Evolutionary conservation across 2,329 filamentous ascomycete genomes (phyloP), one percentile per base, ranked within the genome.

Genomic region (Didymella pomorum): DNA sequence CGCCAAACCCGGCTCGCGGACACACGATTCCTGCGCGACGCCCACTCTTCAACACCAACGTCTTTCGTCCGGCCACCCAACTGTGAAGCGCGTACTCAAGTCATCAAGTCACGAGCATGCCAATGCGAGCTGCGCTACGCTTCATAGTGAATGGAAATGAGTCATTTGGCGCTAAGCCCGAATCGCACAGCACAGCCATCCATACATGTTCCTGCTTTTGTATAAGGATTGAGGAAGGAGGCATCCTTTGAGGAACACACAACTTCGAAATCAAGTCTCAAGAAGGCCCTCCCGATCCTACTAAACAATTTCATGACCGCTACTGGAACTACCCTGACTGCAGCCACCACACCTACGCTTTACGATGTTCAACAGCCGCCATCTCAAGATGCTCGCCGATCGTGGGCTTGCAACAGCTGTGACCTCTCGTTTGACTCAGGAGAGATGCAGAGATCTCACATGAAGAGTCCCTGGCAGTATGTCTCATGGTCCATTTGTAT

Each of bases 401-500:
- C 14, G 14, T 51, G 54, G 47, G 21, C 29, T 20, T 56, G 54
- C 11, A 33, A 26, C 16, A 42, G 23, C 33, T 56, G 54, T 11
- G 11, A 20, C 12, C 41, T 56, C 11, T 41, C 18, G 1, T 56
- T 56, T 18, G n/a, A 18, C 26, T 41, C 18, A 16, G 42, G 47
- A 11, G 29, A 46, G 5, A 26, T 28, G 11, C 54, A 56, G 11
- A 46, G 54, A 28, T 31, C 39, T 1, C 54, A 56, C 42, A 51
- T 51, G 54, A 56, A 56, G 33, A 42, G 10, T 21, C 11, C 41
- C 7, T 56, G 54, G 54, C 54, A 56, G 54, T 52, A 56, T 12
- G 54, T 46, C n/a, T 14, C 4, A 33, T 2, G 7, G 23, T 31
- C 3, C 6, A 4, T 4, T 10, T 5, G 11, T 0, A 18, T 21